Percentiles rank a stretch among this genome's conserved stretches.
These are phyloP conservation scores for Sambucus nigra DNA, from an alignment of 129 eudicot genomes.

Conservation along the genomic window DNA sequence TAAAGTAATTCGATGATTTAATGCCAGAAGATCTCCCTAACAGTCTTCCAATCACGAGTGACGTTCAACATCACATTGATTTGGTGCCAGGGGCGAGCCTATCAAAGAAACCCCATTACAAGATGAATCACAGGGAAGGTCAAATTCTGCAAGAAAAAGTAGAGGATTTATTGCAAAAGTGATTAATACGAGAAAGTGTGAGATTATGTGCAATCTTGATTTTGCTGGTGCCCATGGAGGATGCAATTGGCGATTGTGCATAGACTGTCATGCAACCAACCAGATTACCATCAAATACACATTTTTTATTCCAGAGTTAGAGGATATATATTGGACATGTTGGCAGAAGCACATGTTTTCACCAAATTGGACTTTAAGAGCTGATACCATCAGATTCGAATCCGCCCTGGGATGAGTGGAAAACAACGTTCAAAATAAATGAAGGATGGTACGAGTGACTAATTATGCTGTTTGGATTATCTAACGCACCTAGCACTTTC, in stretches of 20 bases:
- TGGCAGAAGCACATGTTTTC: neutral
- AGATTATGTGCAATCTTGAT: neutral
- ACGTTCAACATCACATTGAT: neutral
- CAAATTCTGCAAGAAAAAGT: too few relatives aligned
- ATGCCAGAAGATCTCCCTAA: neutral
- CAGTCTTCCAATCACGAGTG: neutral
- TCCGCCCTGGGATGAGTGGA: conserved; percentile 15
- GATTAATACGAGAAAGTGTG: too few relatives aligned
- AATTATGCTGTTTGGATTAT: conserved; percentile 8
- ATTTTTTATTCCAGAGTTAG: neutral
- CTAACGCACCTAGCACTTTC: conserved; percentile 15
- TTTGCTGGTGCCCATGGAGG: neutral
- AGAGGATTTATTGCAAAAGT: too few relatives aligned
- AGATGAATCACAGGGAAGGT: neutral
- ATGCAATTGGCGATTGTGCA: conserved; percentile 1
- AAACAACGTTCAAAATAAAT: conserved; percentile 8
- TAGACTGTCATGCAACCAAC: neutral
- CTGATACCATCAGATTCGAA: conserved; percentile 11
- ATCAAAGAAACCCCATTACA: neutral
- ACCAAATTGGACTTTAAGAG: conserved; percentile 5
- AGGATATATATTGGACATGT: conserved; percentile 3
- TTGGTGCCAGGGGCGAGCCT: neutral
- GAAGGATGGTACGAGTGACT: conserved; percentile 15
- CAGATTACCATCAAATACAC: neutral
- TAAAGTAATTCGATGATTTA: neutral